Conservation (phyloP, 177 flowering plant genomes). For the Tripterygium wilfordii region DNA sequence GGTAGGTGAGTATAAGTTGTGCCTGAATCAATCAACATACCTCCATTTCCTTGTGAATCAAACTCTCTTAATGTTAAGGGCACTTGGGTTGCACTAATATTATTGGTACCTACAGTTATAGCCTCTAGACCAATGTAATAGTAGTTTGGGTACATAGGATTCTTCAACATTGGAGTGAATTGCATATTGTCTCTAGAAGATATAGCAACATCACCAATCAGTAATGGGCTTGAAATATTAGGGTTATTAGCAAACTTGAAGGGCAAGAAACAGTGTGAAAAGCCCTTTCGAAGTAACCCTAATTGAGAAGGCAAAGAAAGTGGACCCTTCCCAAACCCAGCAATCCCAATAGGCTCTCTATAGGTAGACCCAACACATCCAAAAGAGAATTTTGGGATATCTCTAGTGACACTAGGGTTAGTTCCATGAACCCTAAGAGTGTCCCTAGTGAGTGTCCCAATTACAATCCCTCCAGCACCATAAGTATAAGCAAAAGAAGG, state of each 20-base stretch:
- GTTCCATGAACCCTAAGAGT: conserved; percentile 39
- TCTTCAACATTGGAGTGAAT: conserved; percentile 60
- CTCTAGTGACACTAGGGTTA: conserved; percentile 21
- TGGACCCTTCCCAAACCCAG: conserved; percentile 64
- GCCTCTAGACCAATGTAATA: conserved; percentile 61
- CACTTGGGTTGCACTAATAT: conserved; percentile 15
- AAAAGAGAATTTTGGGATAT: conserved; percentile 43
- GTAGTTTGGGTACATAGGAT: conserved; percentile 50
- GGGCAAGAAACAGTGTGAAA: conserved; percentile 69
- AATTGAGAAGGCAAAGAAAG: conserved; percentile 69
- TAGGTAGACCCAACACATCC: conserved; percentile 73
- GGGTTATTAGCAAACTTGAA: conserved; percentile 71
- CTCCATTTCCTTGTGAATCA: conserved; percentile 61
- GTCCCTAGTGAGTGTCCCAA: conserved; percentile 52
- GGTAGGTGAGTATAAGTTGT: conserved; percentile 76
- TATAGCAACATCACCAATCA: conserved; percentile 62
- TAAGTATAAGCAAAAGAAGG: conserved; percentile 76
- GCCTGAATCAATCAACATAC: conserved; percentile 75
- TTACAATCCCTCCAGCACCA: conserved; percentile 51
- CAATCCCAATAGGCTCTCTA: conserved; percentile 69
- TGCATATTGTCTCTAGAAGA: conserved; percentile 40
- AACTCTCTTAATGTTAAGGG: conserved; percentile 41
- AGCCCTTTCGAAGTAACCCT: conserved; percentile 65
- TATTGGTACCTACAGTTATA: conserved; percentile 40
- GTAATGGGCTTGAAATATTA: conserved; percentile 51